Evolutionary conservation across 257 asterid genomes (phyloP), one percentile per base, ranked within the genome.

Genomic region (Penstemon davidsonii): DNA sequence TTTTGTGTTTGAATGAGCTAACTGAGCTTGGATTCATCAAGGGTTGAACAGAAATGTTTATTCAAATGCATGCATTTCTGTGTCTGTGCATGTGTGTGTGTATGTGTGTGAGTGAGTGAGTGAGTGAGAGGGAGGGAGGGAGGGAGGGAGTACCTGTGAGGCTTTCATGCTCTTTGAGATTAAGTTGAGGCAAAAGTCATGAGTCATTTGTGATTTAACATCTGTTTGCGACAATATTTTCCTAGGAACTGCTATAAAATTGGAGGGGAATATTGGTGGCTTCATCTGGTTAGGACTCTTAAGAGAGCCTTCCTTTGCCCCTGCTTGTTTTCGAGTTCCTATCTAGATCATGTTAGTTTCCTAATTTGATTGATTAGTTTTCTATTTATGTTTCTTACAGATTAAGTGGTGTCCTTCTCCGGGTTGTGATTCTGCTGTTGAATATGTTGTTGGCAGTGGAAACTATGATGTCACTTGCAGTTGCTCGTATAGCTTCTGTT

Each of bases 401-500:
- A 87, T 96, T 59, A 94, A 94, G 78, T 94, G 99, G 99, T 94
- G 99, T 67, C 99, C 99, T 76, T 87, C 90, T 55, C 99, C 99
- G 59, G 99, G 98, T 44, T 94, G 99, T 83, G 99, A 94, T 68
- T 81, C 76, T 76, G 96, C 96, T 36, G 85, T 91, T 64, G 96
- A 94, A 76, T 94, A 72, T 80, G 95, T 80, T n/a, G 88, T 80
- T 60, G 99, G 99, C 72, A 84, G 98, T 72, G 96, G 97, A 69
- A 91, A 80, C 85, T 94, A 87, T 77, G 99, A 94, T 77, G 98
- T 94, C 79, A 67, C 83, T 64, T 94, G 99, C 80, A 74, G 95
- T 78, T 94, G 99, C 81, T 86, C 93, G 3, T 81, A 84, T 72
- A 87, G 96, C 74, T 94, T 91, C 74, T 94, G 99, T 79, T 94